Base-by-base conservation (phyloP, 352 stramenopile genomes). In the Phytophthora kernoviae region DNA sequence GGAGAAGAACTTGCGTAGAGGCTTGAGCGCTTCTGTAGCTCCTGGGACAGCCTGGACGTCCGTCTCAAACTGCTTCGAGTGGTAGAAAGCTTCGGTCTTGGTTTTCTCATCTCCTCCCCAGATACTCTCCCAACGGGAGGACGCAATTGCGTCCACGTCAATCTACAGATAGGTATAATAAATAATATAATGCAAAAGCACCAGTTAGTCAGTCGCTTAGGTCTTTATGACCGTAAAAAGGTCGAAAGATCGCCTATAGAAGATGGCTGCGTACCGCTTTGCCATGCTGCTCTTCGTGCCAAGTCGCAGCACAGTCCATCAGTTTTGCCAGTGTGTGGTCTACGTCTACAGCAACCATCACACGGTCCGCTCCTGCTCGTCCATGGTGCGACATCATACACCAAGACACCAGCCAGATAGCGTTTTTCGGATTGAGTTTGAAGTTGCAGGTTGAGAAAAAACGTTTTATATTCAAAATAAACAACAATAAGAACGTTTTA, bases 291-390 rank as follows among this genome's bases (percentile, higher is more conserved):
- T 34, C 60, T 53, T 83, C 81, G 56, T 87, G 81, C 83, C 81
- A 92, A 20, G 65, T 59, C 30, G 80, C 54, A 17, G 68, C 76
- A 7, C 73, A 75, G 22, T 67, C 52, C 26, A 85, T 24, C 34
- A 92, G 36, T 48, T 77, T 63, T 7, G 81, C 63, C 24, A 93
- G 71, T 41, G 84, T 77, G 58, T 89, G 69, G 54, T 93, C 81
- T 36, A 93, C 24, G 43, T 93, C 81, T 21, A 93, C 70, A 2
- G 73, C 76, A 37, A 89, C 39, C 50, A 79, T 77, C 33, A 71
- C 47, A 15, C 79, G 71, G 30, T 84, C 80, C 54, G 51, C 68
- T n/a, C 32, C 55, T 17, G 46, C 22, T 55, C 64, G 64, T 46
- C 58, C 64, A 42, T 65, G 68, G 20, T 65, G 57, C 42, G 66